These are phyloP conservation scores for Debaryomyces subglobosus DNA, from an alignment of 1,139 yeast species.

Conservation along the genomic window DNA sequence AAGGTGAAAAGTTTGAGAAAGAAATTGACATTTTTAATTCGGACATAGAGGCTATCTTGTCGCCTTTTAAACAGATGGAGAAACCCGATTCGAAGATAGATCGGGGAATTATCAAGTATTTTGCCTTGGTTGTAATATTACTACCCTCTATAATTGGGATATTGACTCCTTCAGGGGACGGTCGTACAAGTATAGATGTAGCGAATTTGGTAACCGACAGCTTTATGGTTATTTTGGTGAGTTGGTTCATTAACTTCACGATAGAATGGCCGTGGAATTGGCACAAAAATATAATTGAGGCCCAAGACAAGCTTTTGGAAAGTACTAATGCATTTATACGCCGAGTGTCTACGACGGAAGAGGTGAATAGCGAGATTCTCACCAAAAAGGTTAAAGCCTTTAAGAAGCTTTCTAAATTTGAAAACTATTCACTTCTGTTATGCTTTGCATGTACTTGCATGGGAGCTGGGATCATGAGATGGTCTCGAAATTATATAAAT, in stretches of 20 bases:
- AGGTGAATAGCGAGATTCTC: conserved; percentile 4
- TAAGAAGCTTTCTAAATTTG: conserved; percentile 22
- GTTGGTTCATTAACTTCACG: conserved; percentile 30
- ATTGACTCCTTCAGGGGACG: conserved; percentile 7
- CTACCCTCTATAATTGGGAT: conserved; percentile 15
- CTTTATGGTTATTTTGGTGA: conserved; percentile 29
- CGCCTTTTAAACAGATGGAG: conserved; percentile 10
- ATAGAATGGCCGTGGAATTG: conserved; percentile 44
- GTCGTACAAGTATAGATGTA: conserved; percentile 8
- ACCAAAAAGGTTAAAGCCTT: conserved; percentile 16
- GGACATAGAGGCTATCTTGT: conserved; percentile 13
- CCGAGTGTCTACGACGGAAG: conserved; percentile 4
- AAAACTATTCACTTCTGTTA: conserved; percentile 25
- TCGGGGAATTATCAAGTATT: conserved; percentile 8
- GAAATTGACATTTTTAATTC: conserved; percentile 13
- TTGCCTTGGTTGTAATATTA: conserved; percentile 13
- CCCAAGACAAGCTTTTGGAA: conserved; percentile 22
- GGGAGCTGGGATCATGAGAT: conserved; percentile 29
- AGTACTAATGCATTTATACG: conserved; percentile 17
- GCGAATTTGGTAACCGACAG: conserved; percentile 31
- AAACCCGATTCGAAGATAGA: conserved; percentile 2
- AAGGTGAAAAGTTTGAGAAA: neutral
- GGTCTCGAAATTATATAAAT: conserved; percentile 28
- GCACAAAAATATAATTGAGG: conserved; percentile 27
- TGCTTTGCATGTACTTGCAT: conserved; percentile 28